Base-by-base conservation (phyloP, 2,329 filamentous ascomycete species). In the Xylaria multiplex region DNA sequence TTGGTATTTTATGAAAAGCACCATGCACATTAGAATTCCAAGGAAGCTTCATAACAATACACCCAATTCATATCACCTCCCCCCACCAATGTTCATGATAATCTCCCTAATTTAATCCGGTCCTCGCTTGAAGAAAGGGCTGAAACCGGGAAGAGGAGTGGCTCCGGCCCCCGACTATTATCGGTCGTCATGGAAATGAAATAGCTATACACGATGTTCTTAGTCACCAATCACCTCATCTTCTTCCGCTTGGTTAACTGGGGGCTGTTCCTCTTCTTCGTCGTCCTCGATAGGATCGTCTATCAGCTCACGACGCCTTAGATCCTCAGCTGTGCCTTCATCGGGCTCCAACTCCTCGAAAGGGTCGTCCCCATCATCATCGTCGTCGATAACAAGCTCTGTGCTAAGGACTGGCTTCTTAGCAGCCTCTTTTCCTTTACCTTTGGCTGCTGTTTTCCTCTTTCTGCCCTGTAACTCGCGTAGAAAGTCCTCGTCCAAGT, bases 401-500 rank as follows among this genome's bases (percentile, higher is more conserved):
- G 84, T 80, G 67, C 80, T 80, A 64, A 78, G 72, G 53, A 66
- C 78, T 64, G 74, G 77, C 73, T 80, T 83, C 76, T 79, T 80
- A 42, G 73, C 75, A 62, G 76, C 76, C 69, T 79, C 74, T 73
- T 81, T 83, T 60, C 77, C 80, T 74, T 83, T 85, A 55, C 76
- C 77, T 22, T 79, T 80, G 43, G 78, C 78, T 43, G 79, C 78
- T 11, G 79, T 70, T 74, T 78, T 81, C 73, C 82, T 83, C 70
- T 78, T 81, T 59, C 80, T 74, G 49, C 77, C 75, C 59, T 79
- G 77, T 64, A 79, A 69, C 58, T 83, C 81, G 71, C 84, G 83
- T 49, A 86, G 78, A 73, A 90, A 89, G 55, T 85, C 83, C 64
- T 91, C 87, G 73, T 97, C 93, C 3, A 98, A 82, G 77, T 91